Evolutionary conservation across 371 early-diverging fungal genomes (phyloP).

Genomic region (Mortierella sp.): DNA sequence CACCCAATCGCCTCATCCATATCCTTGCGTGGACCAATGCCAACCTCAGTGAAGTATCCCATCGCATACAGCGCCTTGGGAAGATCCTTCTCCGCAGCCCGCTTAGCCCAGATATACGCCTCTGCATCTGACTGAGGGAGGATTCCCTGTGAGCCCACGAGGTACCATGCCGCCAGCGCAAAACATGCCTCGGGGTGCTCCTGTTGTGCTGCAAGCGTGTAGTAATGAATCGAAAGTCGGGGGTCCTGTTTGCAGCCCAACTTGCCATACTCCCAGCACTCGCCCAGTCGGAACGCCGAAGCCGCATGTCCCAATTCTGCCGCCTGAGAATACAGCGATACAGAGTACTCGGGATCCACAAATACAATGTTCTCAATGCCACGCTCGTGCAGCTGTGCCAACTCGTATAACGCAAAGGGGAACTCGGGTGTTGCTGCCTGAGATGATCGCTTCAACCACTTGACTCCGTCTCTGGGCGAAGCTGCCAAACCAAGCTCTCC

Average conservation of each 20-base stretch:
- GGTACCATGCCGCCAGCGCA: slow-evolving; percentile 80
- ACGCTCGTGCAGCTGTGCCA: slow-evolving; percentile 80
- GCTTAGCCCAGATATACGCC: slow-evolving; percentile 90
- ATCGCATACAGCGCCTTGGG: slow-evolving; percentile 93
- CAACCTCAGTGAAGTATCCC: slow-evolving; percentile 87
- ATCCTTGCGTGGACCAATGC: slow-evolving; percentile 81
- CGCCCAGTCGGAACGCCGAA: slow-evolving; percentile 83
- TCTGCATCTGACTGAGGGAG: slow-evolving; percentile 86
- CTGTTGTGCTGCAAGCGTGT: slow-evolving; percentile 88
- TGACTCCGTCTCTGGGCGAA: slow-evolving; percentile 82
- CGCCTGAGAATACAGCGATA: slow-evolving; percentile 79
- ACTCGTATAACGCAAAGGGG: slow-evolving; percentile 86
- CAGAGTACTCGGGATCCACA: slow-evolving; percentile 80
- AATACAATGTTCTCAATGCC: slow-evolving; percentile 80
- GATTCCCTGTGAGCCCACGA: slow-evolving; percentile 86
- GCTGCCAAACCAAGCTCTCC: slow-evolving; percentile 76
- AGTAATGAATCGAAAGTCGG: slow-evolving; percentile 78
- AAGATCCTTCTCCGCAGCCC: slow-evolving; percentile 89
- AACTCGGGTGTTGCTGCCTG: slow-evolving; percentile 81
- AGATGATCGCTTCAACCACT: slow-evolving; percentile 84
- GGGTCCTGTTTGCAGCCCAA: slow-evolving; percentile 77
- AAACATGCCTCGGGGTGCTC: slow-evolving; percentile 92
- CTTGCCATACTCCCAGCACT: slow-evolving; percentile 86
- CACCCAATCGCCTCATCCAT: slow-evolving; percentile 69
- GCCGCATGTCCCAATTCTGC: slow-evolving; percentile 85